These are phyloP conservation scores for Chlorella sorokiniana DNA, from an alignment of 139 green algal species.

Conservation along the genomic window DNA sequence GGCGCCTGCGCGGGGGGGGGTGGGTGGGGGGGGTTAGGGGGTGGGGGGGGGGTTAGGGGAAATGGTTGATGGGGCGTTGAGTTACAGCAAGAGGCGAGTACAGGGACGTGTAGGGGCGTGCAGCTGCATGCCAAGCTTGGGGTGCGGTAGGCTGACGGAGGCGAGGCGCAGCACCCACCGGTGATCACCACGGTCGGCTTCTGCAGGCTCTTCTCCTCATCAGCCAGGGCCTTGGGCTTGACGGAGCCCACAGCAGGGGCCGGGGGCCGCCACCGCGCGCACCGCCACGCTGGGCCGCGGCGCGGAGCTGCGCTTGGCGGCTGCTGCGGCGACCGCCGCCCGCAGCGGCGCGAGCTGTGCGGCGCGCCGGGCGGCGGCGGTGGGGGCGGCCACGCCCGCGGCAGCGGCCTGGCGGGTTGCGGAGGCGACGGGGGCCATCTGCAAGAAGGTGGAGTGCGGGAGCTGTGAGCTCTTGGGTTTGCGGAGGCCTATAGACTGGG, in stretches of 20 bases:
- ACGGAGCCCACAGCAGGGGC: constrained; percentile 1
- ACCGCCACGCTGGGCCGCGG: not conserved
- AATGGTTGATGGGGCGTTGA: not conserved
- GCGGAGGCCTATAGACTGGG: too few relatives aligned
- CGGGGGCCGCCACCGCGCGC: constrained; percentile 13
- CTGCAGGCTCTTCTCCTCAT: constrained; percentile 43
- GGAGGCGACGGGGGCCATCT: constrained; percentile 8
- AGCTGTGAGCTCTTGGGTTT: too few relatives aligned
- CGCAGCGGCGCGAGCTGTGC: not conserved
- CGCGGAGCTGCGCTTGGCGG: not conserved
- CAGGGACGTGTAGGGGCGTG: not conserved
- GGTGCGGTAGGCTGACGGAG: not conserved
- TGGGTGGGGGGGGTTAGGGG: not conserved
- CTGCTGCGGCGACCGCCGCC: not conserved
- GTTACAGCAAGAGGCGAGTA: not conserved
- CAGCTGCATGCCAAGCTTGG: not conserved
- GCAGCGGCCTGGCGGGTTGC: not conserved
- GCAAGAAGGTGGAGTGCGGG: too few relatives aligned
- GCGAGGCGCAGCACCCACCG: constrained; percentile 3
- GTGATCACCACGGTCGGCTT: constrained; percentile 85
- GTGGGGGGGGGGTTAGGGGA: not conserved
- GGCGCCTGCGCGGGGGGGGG: constrained; percentile 59
- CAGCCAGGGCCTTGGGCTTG: not conserved
- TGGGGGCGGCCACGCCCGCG: not conserved
- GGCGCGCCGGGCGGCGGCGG: not conserved